phyloP scores from a whole-genome alignment of 2,329 filamentous ascomycete genomes.

The Teratosphaeria gauchensis region DNA sequence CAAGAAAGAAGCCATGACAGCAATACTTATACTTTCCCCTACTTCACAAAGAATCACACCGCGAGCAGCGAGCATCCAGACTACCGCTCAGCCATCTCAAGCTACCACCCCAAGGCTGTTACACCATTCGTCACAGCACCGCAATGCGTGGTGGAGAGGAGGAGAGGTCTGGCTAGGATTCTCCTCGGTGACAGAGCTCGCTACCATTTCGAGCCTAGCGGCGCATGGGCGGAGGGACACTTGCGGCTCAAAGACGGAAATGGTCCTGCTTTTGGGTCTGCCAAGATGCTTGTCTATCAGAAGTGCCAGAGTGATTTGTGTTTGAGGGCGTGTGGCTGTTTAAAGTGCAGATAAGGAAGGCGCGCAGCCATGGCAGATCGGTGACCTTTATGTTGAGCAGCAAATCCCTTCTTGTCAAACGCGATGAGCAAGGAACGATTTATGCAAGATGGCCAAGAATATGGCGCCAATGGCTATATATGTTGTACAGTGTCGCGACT shows the following conservation, averaged over 20 bases:
- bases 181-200: background rate
- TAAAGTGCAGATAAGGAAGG: background rate
- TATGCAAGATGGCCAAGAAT: background rate
- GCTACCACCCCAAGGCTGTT: background rate
- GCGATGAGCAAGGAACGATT: background rate
- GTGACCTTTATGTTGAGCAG: background rate
- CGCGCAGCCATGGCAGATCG: background rate
- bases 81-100: background rate
- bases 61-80: background rate
- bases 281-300: background rate
- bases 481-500: background rate
- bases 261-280: background rate
- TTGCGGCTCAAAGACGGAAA: background rate
- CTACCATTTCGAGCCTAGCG: background rate
- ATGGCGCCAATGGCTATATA: background rate
- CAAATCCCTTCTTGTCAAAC: background rate
- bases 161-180: background rate
- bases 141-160: background rate
- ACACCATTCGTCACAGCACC: background rate
- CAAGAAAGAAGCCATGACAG: background rate
- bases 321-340: background rate
- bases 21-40: background rate
- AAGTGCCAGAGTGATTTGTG: background rate
- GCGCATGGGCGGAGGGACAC: background rate
- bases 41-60: background rate